Percentiles rank a stretch among this genome's conserved stretches.
phyloP scores from a whole-genome alignment of 257 asterid species.

The Gentiana straminea region DNA sequence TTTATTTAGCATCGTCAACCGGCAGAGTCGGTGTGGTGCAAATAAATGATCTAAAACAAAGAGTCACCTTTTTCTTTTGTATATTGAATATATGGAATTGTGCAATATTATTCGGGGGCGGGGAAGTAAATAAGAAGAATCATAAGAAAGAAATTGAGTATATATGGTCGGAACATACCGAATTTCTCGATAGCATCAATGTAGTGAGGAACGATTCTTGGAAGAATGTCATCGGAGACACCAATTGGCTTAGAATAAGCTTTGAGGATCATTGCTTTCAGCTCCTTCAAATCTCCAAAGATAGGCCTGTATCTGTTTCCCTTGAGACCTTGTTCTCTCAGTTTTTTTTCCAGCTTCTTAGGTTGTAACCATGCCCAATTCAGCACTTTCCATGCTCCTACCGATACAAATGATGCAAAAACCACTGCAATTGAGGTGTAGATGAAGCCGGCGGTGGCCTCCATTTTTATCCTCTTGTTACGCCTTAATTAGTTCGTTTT shows the following conservation, averaged over 20 bases:
- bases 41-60: too few species aligned
- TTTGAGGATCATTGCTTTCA: conserved; percentile 1
- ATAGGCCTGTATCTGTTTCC: conserved; percentile 31
- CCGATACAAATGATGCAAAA: conserved; percentile 1
- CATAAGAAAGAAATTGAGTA: not conserved
- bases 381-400: conserved; percentile 24
- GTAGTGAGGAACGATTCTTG: conserved; percentile 18
- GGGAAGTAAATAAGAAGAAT: too few species aligned
- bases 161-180: conserved; percentile 6
- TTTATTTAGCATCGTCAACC: too few species aligned
- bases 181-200: conserved; percentile 10
- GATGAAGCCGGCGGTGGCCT: not conserved
- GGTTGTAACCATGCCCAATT: conserved; percentile 37
- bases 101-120: too few species aligned
- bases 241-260: conserved; percentile 20
- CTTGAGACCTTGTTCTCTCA: conserved; percentile 34
- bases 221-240: conserved; percentile 16
- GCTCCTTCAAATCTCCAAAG: conserved; percentile 39
- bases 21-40: too few species aligned
- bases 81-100: too few species aligned
- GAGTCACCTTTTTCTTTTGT: too few species aligned
- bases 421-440: not conserved
- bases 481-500: not conserved
- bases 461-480: conserved; percentile 12
- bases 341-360: conserved; percentile 21